Evolutionary conservation across 805 yeast genomes (phyloP).

Genomic region (Suhomyces xylopsoci): DNA sequence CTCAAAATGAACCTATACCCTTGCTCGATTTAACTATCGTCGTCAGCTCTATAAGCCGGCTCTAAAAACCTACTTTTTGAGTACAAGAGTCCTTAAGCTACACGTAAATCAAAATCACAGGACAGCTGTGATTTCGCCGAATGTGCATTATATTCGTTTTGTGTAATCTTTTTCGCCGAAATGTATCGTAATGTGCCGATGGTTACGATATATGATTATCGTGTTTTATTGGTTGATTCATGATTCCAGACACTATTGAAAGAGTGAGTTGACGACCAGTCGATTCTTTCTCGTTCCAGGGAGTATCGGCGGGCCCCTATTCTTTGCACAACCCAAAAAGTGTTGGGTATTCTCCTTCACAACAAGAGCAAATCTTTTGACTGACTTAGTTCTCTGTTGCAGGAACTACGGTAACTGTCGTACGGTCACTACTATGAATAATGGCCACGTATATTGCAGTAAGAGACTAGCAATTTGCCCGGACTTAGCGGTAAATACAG

Average conservation of each 20-base stretch:
- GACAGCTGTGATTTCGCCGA: not conserved
- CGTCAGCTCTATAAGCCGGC: not conserved
- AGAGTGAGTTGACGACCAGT: not conserved
- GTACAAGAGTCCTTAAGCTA: not conserved
- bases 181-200: not conserved
- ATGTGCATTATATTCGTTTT: not conserved
- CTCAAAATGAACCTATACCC: not conserved
- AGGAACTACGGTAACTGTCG: not conserved
- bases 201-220: not conserved
- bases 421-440: not conserved
- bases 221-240: not conserved
- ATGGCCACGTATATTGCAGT: not conserved
- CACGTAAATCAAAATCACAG: not conserved
- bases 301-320: not conserved
- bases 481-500: not conserved
- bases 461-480: not conserved
- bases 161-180: slow-evolving; percentile 8
- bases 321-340: not conserved
- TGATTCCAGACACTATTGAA: not conserved
- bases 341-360: not conserved
- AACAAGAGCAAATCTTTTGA: not conserved
- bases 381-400: not conserved
- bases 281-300: not conserved
- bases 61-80: not conserved
- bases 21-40: not conserved